These are phyloP conservation scores for Crucibulum laeve DNA, from an alignment of 768 basidiomycete species.

Conservation along the genomic window DNA sequence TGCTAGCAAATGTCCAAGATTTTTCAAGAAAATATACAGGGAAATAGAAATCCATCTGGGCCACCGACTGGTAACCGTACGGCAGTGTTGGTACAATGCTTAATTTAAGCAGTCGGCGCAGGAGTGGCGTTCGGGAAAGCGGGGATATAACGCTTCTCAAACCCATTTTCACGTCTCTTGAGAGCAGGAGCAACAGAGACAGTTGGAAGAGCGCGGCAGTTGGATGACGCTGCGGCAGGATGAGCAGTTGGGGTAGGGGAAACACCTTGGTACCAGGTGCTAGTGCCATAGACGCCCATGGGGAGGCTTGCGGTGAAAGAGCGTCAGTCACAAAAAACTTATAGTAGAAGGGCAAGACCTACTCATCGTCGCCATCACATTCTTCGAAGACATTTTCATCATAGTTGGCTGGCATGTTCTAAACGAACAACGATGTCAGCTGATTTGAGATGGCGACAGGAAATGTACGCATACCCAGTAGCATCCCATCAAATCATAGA, in stretches of 20 bases:
- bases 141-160: neutral
- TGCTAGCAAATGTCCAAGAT: no score
- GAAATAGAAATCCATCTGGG: no score
- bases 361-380: constrained; percentile 60
- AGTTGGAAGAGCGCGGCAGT: constrained; percentile 46
- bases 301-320: constrained; percentile 29
- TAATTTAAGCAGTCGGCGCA: no score
- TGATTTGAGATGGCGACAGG: neutral
- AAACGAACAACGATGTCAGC: constrained; percentile 17
- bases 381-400: constrained; percentile 56
- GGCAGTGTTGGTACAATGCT: no score
- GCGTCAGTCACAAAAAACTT: neutral
- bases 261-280: constrained; percentile 65
- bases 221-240: constrained; percentile 56
- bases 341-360: constrained; percentile 9
- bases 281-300: constrained; percentile 71
- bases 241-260: constrained; percentile 55
- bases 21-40: no score
- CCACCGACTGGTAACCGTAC: no score
- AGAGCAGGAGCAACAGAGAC: constrained; percentile 23
- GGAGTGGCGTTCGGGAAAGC: neutral
- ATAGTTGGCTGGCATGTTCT: constrained; percentile 76
- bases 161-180: constrained; percentile 8
- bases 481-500: constrained; percentile 69
- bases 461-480: constrained; percentile 32